Percentiles rank a stretch among this genome's conserved stretches.
These are phyloP conservation scores for Penstemon newberryi DNA, from an alignment of 257 asterid genomes.

Conservation along the genomic window DNA sequence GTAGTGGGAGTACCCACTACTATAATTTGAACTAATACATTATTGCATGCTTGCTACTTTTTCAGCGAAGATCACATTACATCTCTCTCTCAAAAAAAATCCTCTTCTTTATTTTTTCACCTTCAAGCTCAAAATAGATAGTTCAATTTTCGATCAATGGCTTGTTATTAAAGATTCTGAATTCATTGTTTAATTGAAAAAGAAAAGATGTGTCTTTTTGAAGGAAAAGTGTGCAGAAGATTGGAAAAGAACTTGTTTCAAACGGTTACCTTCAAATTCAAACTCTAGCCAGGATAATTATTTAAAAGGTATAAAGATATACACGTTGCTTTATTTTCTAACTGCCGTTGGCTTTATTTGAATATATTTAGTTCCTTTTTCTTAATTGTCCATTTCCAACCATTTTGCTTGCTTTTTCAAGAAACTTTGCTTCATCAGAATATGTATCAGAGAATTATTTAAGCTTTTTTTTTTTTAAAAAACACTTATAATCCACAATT, in stretches of 20 bases:
- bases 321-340: constrained; percentile 51
- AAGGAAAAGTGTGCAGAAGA: constrained; percentile 25
- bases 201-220: constrained; percentile 24
- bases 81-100: constrained; percentile 3
- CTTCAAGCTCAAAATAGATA: constrained; percentile 9
- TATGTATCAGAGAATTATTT: constrained; percentile 37
- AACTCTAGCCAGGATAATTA: constrained; percentile 28
- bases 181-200: no score
- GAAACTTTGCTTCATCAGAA: constrained; percentile 33
- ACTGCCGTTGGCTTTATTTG: constrained; percentile 39
- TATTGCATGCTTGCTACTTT: constrained; percentile 22
- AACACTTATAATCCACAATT: constrained; percentile 2
- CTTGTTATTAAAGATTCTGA: constrained; percentile 36
- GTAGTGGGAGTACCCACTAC: no score
- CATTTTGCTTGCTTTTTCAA: constrained; percentile 14
- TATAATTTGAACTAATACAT: constrained; percentile 20
- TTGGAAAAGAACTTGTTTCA: constrained; percentile 43
- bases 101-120: background rate
- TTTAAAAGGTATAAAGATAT: constrained; percentile 46
- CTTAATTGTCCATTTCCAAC: constrained; percentile 9
- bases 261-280: constrained; percentile 63
- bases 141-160: constrained; percentile 13
- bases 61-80: constrained; percentile 29
- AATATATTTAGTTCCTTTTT: background rate
- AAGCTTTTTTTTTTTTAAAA: constrained; percentile 32